Base-by-base conservation (phyloP, 805 yeast species). In the Scheffersomyces amazonensis region DNA sequence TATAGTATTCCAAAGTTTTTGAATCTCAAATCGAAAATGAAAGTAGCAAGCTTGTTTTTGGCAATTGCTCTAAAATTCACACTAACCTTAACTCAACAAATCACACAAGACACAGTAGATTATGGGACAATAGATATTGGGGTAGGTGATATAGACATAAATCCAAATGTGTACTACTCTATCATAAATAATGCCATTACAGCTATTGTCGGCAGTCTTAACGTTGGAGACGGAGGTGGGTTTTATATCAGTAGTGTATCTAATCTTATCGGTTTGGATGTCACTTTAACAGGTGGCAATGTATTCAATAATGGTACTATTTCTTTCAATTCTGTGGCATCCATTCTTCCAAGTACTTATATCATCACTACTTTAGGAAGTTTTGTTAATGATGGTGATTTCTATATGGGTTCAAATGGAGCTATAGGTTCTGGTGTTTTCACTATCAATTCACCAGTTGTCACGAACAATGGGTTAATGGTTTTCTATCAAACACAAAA, bases 311-410 rank as follows among this genome's bases (percentile, higher is more conserved):
- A 42, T 19, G 66, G 66, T 16, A 39, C 34, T n/a, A 36, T 51
- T 30, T 39, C 57, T 8, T 58, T 58, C 37, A 50, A 60, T 32
- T 41, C 64, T 8, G 22, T 47, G 9, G 34, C 43, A 17, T 40
- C 58, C 1, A 13, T 40, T 5, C 25, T 47, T 16, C 42, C 50
- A 9, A 52, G 62, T 4, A 40, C 43, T 9, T 58, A 43, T 38
- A 32, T 32, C 19, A 36, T 60, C n/a, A 39, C 39, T 29, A 40
- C 52, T 9, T 25, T 31, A 5, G n/a, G n/a, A n/a, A 23, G 43
- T 6, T 58, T 56, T 35, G 13, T n/a, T 9, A 58, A 60, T 37
- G 41, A 50, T 27, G 66, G 63, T 31, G 31, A 46, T 11, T 47
- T 53, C 47, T 60, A 43, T 44, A 41, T 56, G 23, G 56, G 53